Conservation (phyloP, 2,329 filamentous ascomycete species). For the Aspergillus pseudoglaucus region DNA sequence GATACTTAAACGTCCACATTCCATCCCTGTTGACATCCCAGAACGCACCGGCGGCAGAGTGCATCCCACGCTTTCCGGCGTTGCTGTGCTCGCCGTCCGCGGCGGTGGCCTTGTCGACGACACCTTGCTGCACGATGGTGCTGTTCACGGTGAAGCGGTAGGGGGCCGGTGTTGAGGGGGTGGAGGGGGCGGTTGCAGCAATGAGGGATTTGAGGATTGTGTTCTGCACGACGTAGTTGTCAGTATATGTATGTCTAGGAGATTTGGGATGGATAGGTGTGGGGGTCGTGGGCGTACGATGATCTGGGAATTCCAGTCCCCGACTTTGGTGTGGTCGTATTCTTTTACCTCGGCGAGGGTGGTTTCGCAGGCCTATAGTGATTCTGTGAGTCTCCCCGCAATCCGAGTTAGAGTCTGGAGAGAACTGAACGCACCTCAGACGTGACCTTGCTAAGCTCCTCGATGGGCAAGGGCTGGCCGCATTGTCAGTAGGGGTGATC, state of each 20-base stretch:
- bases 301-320: slow-evolving; percentile 84
- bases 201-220: slow-evolving; percentile 37
- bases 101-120: slow-evolving; percentile 48
- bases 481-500: not conserved
- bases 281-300: slow-evolving; percentile 57
- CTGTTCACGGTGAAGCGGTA: slow-evolving; percentile 98
- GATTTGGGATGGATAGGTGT: not conserved
- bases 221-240: slow-evolving; percentile 21
- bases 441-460: slow-evolving; percentile 76
- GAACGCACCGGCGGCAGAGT: slow-evolving; percentile 45
- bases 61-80: slow-evolving; percentile 70
- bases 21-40: slow-evolving; percentile 48
- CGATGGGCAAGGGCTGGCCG: slow-evolving; percentile 64
- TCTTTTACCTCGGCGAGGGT: slow-evolving; percentile 66
- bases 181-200: slow-evolving; percentile 33
- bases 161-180: slow-evolving; percentile 43
- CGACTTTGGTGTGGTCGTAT: slow-evolving; percentile 83
- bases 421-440: slow-evolving; percentile 58
- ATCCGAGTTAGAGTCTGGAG: not conserved
- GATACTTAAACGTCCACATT: slow-evolving; percentile 49
- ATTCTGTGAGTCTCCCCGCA: not conserved
- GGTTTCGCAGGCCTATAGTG: slow-evolving; percentile 67
- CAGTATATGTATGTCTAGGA: not conserved
- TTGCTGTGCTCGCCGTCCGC: slow-evolving; percentile 53
- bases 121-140: slow-evolving; percentile 88